A percentile compares a stretch with the other conserved stretches of the same genome.
Conservation (phyloP, 1,284 basidiomycete species). For the Irpex sp. region DNA sequence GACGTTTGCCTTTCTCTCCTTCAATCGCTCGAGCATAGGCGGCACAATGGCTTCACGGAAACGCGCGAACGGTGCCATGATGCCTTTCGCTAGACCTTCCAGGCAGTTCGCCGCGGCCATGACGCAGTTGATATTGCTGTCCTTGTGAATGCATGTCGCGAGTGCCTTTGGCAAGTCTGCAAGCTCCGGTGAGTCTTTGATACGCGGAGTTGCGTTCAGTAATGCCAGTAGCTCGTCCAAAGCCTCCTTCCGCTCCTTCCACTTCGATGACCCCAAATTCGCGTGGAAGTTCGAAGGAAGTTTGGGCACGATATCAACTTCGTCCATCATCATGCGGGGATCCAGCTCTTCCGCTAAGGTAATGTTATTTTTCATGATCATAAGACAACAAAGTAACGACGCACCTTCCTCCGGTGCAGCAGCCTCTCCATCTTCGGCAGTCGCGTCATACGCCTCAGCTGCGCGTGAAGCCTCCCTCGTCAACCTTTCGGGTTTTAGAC, state of each 20-base stretch:
- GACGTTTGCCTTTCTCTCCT: slow-evolving; percentile 91
- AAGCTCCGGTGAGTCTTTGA: slow-evolving; percentile 76
- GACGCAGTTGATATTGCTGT: slow-evolving; percentile 96
- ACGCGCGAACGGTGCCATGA: slow-evolving; percentile 73
- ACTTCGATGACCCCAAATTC: slow-evolving; percentile 85
- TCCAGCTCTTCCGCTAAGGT: slow-evolving; percentile 56
- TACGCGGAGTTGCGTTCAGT: slow-evolving; percentile 70
- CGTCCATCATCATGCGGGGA: slow-evolving; percentile 82
- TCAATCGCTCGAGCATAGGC: slow-evolving; percentile 86
- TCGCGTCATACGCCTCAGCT: slow-evolving; percentile 49
- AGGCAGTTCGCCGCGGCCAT: slow-evolving; percentile 85
- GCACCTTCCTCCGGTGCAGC: slow-evolving; percentile 35
- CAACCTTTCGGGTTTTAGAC: slow-evolving; percentile 73
- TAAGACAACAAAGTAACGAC: slow-evolving; percentile 6
- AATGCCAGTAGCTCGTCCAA: slow-evolving; percentile 82
- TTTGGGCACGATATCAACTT: slow-evolving; percentile 74
- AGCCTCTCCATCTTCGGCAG: slow-evolving; percentile 37
- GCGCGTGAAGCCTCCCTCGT: slow-evolving; percentile 82
- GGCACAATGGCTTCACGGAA: slow-evolving; percentile 76
- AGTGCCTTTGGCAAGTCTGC: slow-evolving; percentile 74
- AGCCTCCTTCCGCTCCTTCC: slow-evolving; percentile 96
- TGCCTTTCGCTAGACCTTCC: slow-evolving; percentile 83
- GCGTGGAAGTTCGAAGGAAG: slow-evolving; percentile 76
- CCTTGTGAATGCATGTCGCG: slow-evolving; percentile 80
- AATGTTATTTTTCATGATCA: not conserved